These are phyloP conservation scores for Penicillium sp. DNA, from an alignment of 2,329 filamentous ascomycete species.

Conservation along the genomic window DNA sequence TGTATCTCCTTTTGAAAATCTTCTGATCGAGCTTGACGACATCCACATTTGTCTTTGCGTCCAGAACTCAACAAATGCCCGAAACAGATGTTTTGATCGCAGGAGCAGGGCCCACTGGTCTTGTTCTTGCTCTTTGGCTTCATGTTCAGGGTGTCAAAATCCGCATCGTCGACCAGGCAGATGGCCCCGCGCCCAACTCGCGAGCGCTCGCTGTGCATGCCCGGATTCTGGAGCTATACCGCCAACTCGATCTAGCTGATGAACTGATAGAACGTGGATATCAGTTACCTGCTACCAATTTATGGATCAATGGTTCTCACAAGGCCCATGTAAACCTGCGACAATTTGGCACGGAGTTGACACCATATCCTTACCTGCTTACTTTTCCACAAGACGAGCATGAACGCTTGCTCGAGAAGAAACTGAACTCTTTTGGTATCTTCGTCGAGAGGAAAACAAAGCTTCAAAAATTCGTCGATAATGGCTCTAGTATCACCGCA, in stretches of 20 bases:
- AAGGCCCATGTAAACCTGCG: conserved; percentile 32
- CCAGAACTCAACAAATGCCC: not conserved
- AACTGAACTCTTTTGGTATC: conserved; percentile 35
- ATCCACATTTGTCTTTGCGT: not conserved
- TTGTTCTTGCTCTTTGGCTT: conserved; percentile 41
- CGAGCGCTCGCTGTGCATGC: conserved; percentile 55
- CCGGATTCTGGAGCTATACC: conserved; percentile 58
- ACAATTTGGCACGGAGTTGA: conserved; percentile 35
- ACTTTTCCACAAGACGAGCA: conserved; percentile 39
- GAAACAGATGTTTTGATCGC: conserved; percentile 37
- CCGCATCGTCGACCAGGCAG: conserved; percentile 55
- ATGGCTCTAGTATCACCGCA: conserved; percentile 32
- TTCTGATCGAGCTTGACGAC: not conserved
- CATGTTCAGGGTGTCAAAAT: conserved; percentile 35
- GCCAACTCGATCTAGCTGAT: conserved; percentile 52
- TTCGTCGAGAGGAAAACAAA: conserved; percentile 37
- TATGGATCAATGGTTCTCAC: conserved; percentile 41
- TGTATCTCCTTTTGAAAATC: not conserved
- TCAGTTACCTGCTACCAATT: conserved; percentile 45
- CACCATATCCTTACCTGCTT: conserved; percentile 40
- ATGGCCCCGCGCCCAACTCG: conserved; percentile 45
- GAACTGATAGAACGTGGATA: conserved; percentile 47
- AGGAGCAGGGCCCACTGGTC: conserved; percentile 40
- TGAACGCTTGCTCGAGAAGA: conserved; percentile 38
- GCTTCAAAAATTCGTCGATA: conserved; percentile 35